phyloP scores from a whole-genome alignment of 2,329 filamentous ascomycete species.

The Tolypocladium guangdongense region DNA sequence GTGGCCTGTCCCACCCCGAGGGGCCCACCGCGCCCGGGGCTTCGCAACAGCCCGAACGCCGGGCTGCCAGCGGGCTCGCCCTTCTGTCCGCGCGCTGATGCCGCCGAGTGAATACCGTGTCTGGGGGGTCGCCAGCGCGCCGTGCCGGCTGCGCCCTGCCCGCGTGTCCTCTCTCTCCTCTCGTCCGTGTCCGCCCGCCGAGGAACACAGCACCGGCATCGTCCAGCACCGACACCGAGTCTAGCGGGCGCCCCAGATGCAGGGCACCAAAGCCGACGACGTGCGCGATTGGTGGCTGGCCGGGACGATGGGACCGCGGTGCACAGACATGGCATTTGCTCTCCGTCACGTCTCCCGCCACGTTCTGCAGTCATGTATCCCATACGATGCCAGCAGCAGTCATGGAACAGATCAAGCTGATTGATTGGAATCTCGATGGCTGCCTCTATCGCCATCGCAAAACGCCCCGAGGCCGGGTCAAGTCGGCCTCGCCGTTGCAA shows the following conservation, averaged over 20 bases:
- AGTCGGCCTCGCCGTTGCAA: not conserved
- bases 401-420: not conserved
- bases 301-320: no score
- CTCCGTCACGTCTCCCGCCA: no score
- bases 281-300: no score
- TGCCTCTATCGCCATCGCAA: not conserved
- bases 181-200: not conserved
- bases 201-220: no score
- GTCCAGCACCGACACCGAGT: no score
- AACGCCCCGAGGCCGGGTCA: not conserved
- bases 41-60: conserved; percentile 18
- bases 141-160: not conserved
- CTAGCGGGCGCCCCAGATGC: no score
- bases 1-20: no score
- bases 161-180: not conserved
- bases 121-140: not conserved
- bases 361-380: no score
- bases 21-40: conserved; percentile 10
- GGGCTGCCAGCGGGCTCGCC: no score
- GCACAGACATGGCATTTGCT: no score
- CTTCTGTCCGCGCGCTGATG: not conserved
- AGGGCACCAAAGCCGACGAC: no score
- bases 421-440: not conserved
- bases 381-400: no score
- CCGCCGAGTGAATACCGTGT: not conserved